Evolutionary conservation across 208 protist genomes (phyloP), one percentile per base, ranked within the genome.

Genomic region (Sergeia podlipaevii): DNA sequence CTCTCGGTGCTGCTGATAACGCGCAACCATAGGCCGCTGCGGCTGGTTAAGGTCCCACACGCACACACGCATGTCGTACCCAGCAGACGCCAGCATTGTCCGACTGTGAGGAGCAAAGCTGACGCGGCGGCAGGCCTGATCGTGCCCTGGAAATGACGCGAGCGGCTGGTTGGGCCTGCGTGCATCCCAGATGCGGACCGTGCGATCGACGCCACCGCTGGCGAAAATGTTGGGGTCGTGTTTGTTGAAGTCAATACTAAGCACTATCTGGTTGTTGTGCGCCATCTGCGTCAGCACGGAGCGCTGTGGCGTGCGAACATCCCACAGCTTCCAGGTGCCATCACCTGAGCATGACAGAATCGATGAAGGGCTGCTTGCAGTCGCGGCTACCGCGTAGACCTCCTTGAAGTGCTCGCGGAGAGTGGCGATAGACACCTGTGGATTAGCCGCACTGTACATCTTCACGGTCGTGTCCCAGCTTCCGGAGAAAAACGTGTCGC

Each of bases 221-320:
- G 85, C 86, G 44, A 96, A 91, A 45, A 93, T 74, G 70, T 89
- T 94, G 11, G 70, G 74, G 49, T 96, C 89, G 56, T 85, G 67
- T 56, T 94, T 93, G 73, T 93, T 94, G 66, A 86, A 96, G 65
- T 96, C 89, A 46, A 92, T 70, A 38, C 84, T 91, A 42, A 96
- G 84, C 28, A 96, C 72, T 39, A 94, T 91, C 52, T 92, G 76
- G 59, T 91, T 74, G 28, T 91, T 58, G 62, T 96, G 86, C 0
- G 70, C 89, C 46, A 82, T 64, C 65, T 93, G 81, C 26, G 84
- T 82, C 44, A 96, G 50, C 4, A 83, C 78, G 30, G 89, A 80
- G 34, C 66, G 70, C 60, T 78, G 70, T 46, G 75, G 68, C 17
- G 52, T 54, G 41, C 89, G 85, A 7, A 67, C 60, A 60, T 96